Percentiles rank a stretch among this genome's conserved stretches.
phyloP scores from a whole-genome alignment of 129 eudicot genomes.

The Mikania micrantha region DNA sequence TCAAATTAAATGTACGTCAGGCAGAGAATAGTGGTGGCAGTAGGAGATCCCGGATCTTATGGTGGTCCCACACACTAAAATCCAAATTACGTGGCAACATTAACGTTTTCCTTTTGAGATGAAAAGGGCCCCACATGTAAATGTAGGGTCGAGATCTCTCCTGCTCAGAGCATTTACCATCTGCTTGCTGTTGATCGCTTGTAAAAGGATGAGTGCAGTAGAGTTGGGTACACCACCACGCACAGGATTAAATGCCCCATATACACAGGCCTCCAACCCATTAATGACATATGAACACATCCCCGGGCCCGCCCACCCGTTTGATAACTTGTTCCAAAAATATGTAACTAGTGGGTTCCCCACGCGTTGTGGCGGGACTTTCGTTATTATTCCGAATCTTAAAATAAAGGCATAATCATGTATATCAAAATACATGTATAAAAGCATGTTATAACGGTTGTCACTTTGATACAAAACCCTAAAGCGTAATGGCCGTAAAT shows the following conservation, averaged over 20 bases:
- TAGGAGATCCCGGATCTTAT: conserved; percentile 36
- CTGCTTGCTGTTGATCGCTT: conserved; percentile 23
- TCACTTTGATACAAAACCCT: no score
- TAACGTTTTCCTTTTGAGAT: background rate
- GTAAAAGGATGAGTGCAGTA: conserved; percentile 23
- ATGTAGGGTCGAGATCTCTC: conserved; percentile 35
- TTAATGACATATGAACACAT: conserved; percentile 1
- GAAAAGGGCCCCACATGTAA: background rate
- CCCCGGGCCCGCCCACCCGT: background rate
- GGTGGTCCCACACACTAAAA: conserved; percentile 29
- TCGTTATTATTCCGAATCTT: no score
- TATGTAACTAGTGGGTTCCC: no score
- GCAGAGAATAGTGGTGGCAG: conserved; percentile 28
- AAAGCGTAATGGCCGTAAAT: no score
- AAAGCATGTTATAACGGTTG: no score
- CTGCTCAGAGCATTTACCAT: conserved; percentile 25
- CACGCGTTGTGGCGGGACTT: no score
- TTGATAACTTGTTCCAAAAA: no score
- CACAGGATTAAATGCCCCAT: conserved; percentile 27
- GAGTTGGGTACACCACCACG: conserved; percentile 24
- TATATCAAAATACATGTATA: no score
- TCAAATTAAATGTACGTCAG: conserved; percentile 21
- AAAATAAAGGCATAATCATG: no score
- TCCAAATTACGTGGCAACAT: conserved; percentile 31
- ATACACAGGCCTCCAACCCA: background rate